phyloP scores from a whole-genome alignment of 805 yeast genomes.

The Schwanniomyces pseudopolymorphus region DNA sequence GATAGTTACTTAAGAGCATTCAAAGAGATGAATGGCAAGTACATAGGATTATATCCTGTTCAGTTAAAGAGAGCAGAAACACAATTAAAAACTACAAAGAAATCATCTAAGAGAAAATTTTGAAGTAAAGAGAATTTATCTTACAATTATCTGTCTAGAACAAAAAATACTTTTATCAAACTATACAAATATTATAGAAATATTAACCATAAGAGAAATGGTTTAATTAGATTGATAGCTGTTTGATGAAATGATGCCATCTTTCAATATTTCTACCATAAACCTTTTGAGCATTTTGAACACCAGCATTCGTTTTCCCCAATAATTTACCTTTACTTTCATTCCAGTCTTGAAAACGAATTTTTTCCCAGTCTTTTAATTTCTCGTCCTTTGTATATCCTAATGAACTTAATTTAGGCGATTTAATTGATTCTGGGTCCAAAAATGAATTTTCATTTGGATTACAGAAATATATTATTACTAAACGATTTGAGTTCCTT shows the following conservation, averaged over 20 bases:
- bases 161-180: too few species aligned
- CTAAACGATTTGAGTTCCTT: slow-evolving; percentile 31
- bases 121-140: neutral
- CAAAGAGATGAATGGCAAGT: slow-evolving; percentile 74
- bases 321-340: slow-evolving; percentile 18
- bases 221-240: neutral
- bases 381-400: slow-evolving; percentile 27
- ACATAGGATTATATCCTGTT: slow-evolving; percentile 72
- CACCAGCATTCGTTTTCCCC: slow-evolving; percentile 18
- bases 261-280: slow-evolving; percentile 21
- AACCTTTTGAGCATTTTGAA: slow-evolving; percentile 12
- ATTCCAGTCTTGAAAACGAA: slow-evolving; percentile 42
- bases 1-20: slow-evolving; percentile 70
- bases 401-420: slow-evolving; percentile 34
- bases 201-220: too few species aligned
- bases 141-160: too few species aligned
- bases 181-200: too few species aligned
- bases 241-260: slow-evolving; percentile 17
- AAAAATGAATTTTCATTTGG: slow-evolving; percentile 34
- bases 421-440: slow-evolving; percentile 42
- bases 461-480: slow-evolving; percentile 43
- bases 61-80: slow-evolving; percentile 63
- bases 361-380: slow-evolving; percentile 32
- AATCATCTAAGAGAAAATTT: neutral
- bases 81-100: slow-evolving; percentile 18